Percentiles rank a stretch among this genome's conserved stretches.
phyloP scores from a whole-genome alignment of 2,329 filamentous ascomycete species.

The Fusarium sulawesiense region DNA sequence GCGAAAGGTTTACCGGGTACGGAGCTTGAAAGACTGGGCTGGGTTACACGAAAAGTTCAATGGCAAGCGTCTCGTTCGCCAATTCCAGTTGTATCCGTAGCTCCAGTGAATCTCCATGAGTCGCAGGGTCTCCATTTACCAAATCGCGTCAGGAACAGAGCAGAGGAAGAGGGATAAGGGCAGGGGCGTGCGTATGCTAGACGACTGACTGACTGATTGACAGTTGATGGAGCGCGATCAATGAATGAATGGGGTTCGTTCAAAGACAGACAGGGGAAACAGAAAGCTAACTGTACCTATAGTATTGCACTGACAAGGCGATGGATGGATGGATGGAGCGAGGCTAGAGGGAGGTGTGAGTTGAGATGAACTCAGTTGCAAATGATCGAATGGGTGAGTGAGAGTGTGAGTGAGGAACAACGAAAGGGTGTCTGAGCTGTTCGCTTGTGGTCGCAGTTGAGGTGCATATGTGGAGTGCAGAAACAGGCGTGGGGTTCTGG shows the following conservation, averaged over 20 bases:
- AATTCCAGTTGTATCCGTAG: slow-evolving; percentile 25
- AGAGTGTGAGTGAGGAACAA: slow-evolving; percentile 24
- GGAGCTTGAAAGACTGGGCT: slow-evolving; percentile 35
- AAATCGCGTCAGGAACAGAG: slow-evolving; percentile 45
- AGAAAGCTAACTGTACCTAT: slow-evolving; percentile 5
- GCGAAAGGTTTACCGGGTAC: slow-evolving; percentile 35
- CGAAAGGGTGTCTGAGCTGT: slow-evolving; percentile 50
- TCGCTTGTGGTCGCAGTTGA: slow-evolving; percentile 45
- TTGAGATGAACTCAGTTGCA: slow-evolving; percentile 15
- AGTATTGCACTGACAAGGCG: background rate
- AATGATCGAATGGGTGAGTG: slow-evolving; percentile 6
- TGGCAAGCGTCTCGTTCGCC: slow-evolving; percentile 46
- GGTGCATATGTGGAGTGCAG: slow-evolving; percentile 47
- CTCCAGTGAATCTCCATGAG: slow-evolving; percentile 16
- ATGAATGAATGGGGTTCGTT: slow-evolving; percentile 19
- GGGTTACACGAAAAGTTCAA: slow-evolving; percentile 42
- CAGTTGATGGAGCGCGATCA: slow-evolving; percentile 16
- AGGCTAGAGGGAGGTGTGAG: slow-evolving; percentile 29
- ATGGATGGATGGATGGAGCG: slow-evolving; percentile 5
- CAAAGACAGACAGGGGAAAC: slow-evolving; percentile 30
- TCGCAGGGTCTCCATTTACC: slow-evolving; percentile 31
- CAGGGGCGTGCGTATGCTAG: slow-evolving; percentile 27
- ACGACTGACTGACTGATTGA: background rate
- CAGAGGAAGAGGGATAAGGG: slow-evolving; percentile 30
- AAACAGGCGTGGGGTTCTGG: slow-evolving; percentile 52